Evolutionary conservation across 1,139 yeast species (phyloP), one percentile per base, ranked within the genome.

Genomic region (Nakaseomyces delphensis): DNA sequence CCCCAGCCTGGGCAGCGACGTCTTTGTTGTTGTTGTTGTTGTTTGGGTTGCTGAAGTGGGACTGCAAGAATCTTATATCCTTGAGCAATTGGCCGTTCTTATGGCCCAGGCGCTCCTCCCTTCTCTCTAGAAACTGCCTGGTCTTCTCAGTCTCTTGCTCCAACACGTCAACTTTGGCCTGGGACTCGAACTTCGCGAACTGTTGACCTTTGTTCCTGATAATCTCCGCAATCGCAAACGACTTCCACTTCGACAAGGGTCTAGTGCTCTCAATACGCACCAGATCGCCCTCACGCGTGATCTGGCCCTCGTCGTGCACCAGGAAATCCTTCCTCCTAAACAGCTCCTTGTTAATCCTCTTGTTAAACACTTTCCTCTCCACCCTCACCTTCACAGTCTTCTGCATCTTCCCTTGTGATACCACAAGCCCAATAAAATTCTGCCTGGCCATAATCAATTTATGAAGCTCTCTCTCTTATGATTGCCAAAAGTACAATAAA

Each of bases 331-430:
- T 84, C 67, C 89, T 77, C 55, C 74, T 78, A 57, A 83, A 68
- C 48, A 84, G 73, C 54, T 85, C 87, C 65, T 83, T 83, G 62
- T 83, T 83, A 52, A 85, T 77, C 49, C 72, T 69, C 50, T 73
- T 74, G 62, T 84, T 82, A 67, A 79, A 83, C 32, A 73, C 70
- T 55, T 74, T 78, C 36, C 76, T 76, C 60, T 83, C 83, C 36
- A 91, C 91, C 47, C 96, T 76, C 48, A 91, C 97, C 69, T 87
- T 89, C 51, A 91, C 89, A 50, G 97, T 89, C 70, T 91, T 91
- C 65, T 76, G 74, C 96, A 89, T 89, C 63, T 86, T 86, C 38
- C 97, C 97, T 62, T 87, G 96, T 45, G 96, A 85, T 32, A 86
- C 79, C 54, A 91, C 97, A 63, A 86, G 79, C 43, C 98, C 98